Percentiles rank a stretch among this genome's conserved stretches.
Evolutionary conservation across 2,329 filamentous ascomycete genomes (phyloP).

Genomic region (Colletotrichum abscissum): DNA sequence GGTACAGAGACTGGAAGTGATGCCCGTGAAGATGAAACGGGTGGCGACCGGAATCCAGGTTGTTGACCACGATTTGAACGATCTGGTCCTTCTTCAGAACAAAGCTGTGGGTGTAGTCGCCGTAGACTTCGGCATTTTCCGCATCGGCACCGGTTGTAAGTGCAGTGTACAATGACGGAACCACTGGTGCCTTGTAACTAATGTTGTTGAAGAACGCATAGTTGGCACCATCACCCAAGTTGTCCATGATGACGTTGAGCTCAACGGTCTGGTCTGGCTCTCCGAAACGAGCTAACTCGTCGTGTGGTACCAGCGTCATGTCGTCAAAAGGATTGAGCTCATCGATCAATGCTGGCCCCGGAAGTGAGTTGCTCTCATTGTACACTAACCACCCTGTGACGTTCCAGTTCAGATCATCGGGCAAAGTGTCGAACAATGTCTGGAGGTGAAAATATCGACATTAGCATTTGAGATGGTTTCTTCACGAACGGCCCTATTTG

Average conservation of each 20-base stretch:
- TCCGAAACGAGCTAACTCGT: conserved; percentile 69
- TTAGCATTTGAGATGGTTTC: conserved; percentile 39
- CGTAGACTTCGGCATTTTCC: conserved; percentile 71
- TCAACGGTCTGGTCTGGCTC: conserved; percentile 72
- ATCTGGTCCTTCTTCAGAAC: conserved; percentile 75
- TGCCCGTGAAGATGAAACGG: conserved; percentile 86
- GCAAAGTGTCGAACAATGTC: conserved; percentile 74
- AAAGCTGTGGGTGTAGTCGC: conserved; percentile 72
- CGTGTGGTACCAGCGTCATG: conserved; percentile 75
- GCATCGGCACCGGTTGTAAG: conserved; percentile 72
- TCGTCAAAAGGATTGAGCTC: conserved; percentile 80
- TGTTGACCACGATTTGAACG: conserved; percentile 82
- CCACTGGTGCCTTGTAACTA: conserved; percentile 79
- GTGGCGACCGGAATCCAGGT: conserved; percentile 76
- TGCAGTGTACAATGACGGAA: conserved; percentile 83
- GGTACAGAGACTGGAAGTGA: conserved; percentile 75
- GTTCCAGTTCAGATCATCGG: conserved; percentile 75
- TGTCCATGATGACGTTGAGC: conserved; percentile 71
- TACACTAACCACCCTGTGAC: conserved; percentile 75
- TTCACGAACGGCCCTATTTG: neutral
- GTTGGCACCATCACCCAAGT: conserved; percentile 70
- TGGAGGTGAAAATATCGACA: conserved; percentile 44
- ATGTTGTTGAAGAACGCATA: conserved; percentile 80
- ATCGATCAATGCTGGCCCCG: conserved; percentile 65
- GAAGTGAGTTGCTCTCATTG: conserved; percentile 56